Conservation (phyloP, 805 yeast genomes). For the Pichia kluyveri region DNA sequence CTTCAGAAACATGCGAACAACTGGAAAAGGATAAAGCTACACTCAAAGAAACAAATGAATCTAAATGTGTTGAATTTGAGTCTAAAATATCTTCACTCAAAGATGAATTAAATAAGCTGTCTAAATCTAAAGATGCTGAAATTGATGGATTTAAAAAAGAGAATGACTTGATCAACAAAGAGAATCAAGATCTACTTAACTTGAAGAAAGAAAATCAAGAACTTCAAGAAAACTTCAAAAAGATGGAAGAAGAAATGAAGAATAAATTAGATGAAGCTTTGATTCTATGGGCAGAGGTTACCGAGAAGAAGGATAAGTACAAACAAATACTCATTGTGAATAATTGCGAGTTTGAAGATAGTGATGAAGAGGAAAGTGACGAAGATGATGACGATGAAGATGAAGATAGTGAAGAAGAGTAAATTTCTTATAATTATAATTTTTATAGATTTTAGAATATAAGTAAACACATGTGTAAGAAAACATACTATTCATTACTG, state of each 20-base stretch:
- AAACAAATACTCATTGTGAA: constrained; percentile 1
- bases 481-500: too few relatives aligned
- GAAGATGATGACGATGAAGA: background rate
- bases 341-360: constrained; percentile 5
- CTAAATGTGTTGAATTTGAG: background rate
- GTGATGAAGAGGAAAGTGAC: constrained; percentile 5
- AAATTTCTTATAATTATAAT: too few relatives aligned
- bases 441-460: too few relatives aligned
- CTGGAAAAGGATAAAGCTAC: too few relatives aligned
- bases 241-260: constrained; percentile 4
- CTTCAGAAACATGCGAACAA: too few relatives aligned
- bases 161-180: background rate
- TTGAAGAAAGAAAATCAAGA: background rate
- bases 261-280: constrained; percentile 10
- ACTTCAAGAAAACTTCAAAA: background rate
- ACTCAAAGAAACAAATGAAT: too few relatives aligned
- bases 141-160: background rate
- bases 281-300: constrained; percentile 9
- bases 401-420: background rate
- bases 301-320: constrained; percentile 9
- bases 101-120: background rate
- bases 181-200: background rate
- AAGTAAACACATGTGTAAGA: too few relatives aligned
- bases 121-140: background rate
- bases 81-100: background rate